These are phyloP conservation scores for Rhododendron ovatum DNA, from an alignment of 148 eudicot species.

Conservation along the genomic window DNA sequence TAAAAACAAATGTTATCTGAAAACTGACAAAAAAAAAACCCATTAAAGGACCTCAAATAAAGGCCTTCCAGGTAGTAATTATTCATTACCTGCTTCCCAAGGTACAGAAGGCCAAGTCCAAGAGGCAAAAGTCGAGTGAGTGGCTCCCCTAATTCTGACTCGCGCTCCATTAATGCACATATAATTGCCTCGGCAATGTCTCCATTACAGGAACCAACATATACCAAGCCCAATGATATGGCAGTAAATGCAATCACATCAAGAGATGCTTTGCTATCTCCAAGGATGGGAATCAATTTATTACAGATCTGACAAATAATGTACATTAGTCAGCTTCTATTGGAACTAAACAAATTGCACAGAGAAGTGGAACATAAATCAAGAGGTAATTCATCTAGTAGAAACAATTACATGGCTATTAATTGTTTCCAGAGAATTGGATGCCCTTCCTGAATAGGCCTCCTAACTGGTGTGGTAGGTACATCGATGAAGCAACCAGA, in stretches of 20 bases:
- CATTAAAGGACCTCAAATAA: not conserved
- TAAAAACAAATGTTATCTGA: not conserved
- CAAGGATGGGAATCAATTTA: conserved; percentile 64
- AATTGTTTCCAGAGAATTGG: not conserved
- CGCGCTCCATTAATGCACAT: conserved; percentile 80
- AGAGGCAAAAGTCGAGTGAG: conserved; percentile 77
- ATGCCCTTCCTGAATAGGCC: not conserved
- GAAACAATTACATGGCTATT: not conserved
- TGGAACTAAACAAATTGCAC: not conserved
- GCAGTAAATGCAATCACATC: conserved; percentile 91
- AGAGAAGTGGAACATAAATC: conserved; percentile 4
- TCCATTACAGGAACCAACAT: conserved; percentile 84
- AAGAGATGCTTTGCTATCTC: conserved; percentile 68
- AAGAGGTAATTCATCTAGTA: conserved; percentile 19
- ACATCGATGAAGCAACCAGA: not conserved
- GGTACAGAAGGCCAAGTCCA: conserved; percentile 88
- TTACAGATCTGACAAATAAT: conserved; percentile 46
- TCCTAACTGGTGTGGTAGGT: not conserved
- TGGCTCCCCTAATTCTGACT: conserved; percentile 78
- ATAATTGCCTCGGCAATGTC: conserved; percentile 90
- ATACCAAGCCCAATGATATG: conserved; percentile 70
- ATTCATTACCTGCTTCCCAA: conserved; percentile 81
- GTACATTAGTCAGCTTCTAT: conserved; percentile 4
- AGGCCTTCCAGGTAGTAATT: not conserved
- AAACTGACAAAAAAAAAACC: not conserved